These are phyloP conservation scores for Phytophthora sansomeana DNA, from an alignment of 352 stramenopile species.

Conservation along the genomic window DNA sequence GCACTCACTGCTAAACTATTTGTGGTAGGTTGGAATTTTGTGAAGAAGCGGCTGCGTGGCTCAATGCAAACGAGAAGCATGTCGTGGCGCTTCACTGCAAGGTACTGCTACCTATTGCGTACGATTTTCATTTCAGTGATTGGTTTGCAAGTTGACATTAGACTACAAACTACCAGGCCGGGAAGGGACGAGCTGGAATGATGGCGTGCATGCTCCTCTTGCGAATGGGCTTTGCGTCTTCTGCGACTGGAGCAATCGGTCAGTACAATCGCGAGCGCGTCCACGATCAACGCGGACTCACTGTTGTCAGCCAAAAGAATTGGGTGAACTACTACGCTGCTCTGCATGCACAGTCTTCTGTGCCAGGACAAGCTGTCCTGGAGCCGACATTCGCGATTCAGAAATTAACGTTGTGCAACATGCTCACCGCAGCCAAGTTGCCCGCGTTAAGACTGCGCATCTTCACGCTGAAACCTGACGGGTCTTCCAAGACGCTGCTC, in stretches of 20 bases:
- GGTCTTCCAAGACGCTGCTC: conserved; percentile 44
- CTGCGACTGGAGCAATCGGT: conserved; percentile 61
- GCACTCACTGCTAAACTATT: background rate
- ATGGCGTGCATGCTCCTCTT: conserved; percentile 83
- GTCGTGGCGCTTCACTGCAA: conserved; percentile 82
- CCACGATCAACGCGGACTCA: conserved; percentile 61
- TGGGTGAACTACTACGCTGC: conserved; percentile 77
- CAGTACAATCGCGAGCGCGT: conserved; percentile 76
- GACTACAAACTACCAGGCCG: conserved; percentile 40
- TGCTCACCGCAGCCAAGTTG: conserved; percentile 41
- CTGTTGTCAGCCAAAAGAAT: conserved; percentile 73
- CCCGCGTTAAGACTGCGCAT: conserved; percentile 61
- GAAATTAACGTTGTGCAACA: conserved; percentile 54
- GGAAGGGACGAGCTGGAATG: conserved; percentile 80
- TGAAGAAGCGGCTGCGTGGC: conserved; percentile 71
- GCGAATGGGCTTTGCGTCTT: conserved; percentile 61
- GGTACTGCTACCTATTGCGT: conserved; percentile 19
- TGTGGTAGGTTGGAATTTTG: conserved; percentile 71
- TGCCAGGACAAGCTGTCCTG: conserved; percentile 15
- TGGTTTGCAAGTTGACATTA: background rate
- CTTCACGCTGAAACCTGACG: conserved; percentile 40
- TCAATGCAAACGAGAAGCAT: conserved; percentile 46
- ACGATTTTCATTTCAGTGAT: background rate
- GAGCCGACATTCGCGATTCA: conserved; percentile 44
- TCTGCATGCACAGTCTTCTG: conserved; percentile 20